Base-by-base conservation (phyloP, 2,329 filamentous ascomycete species). In the Escovopsis sp. region DNA sequence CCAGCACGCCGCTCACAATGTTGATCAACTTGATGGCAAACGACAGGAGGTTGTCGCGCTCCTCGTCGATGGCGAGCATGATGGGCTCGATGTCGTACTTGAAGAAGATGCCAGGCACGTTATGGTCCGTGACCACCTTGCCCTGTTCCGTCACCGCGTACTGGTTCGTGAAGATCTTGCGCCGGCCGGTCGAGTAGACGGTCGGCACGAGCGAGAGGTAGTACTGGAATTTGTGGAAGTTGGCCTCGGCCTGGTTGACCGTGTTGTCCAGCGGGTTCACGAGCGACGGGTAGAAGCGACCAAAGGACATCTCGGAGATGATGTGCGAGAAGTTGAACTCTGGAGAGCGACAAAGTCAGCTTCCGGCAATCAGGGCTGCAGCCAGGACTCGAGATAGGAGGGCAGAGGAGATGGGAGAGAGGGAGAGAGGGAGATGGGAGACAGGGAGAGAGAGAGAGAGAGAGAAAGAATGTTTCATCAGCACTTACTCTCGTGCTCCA, bases 11-110 rank as follows among this genome's bases (percentile, higher is more conserved):
- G 46, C 79, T 85, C 10, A 95, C 71, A 15, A 96, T 82, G 62
- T 98, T 98, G 50, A 96, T 80, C 40, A 95, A 64, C 58, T 89
- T 79, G 50, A 96, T 73, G 37, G 88, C 47, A 52, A 98, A 76
- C 23, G 73, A 69, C 49, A 94, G 63, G 45, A 94, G 68, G 36
- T 83, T 72, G 44, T 81, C 80, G 56, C 87, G 77, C 55, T 79
- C 77, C 66, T 96, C 89, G 47, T 82, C 81, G 36, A 98, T 81
- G 26, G 82, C 80, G 42, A 98, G 69, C 59, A 91, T 67, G 53
- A 98, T 88, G 2, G 91, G 91, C 69, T 98, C 91, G 53, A 98
- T 95, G 59, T 96, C 89, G 65, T 94, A 98, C 67, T 96, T 98
- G 73, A 98, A 85, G 60, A 96, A 98, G 48, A 98, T 78, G 30